Conservation (phyloP, 2,329 filamentous ascomycete genomes). For the Pseudocercospora musae region DNA sequence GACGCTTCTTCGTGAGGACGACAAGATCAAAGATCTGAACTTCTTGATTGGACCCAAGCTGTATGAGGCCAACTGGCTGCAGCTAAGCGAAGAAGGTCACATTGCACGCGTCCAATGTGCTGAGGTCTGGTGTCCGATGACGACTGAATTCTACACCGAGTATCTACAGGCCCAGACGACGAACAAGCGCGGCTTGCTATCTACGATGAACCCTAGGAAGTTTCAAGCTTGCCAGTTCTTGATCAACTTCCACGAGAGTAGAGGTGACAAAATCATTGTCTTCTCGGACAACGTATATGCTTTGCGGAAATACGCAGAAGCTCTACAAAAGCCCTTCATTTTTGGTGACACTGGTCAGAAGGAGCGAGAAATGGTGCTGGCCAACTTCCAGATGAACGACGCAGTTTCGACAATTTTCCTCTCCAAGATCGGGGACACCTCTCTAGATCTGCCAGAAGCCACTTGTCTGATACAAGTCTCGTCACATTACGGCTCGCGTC, state of each 20-base stretch:
- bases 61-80: conserved; percentile 99
- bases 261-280: conserved; percentile 96
- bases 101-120: conserved; percentile 97
- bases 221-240: conserved; percentile 96
- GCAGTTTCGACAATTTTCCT: conserved; percentile 89
- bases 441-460: conserved; percentile 92
- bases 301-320: conserved; percentile 73
- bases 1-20: conserved; percentile 89
- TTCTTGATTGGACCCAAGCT: conserved; percentile 96
- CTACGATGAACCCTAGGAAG: conserved; percentile 96
- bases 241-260: conserved; percentile 94
- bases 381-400: conserved; percentile 93
- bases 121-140: conserved; percentile 99
- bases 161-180: conserved; percentile 69
- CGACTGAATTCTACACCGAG: conserved; percentile 94
- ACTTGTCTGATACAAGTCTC: conserved; percentile 97
- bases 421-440: conserved; percentile 97
- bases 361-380: conserved; percentile 81
- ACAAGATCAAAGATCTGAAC: conserved; percentile 96
- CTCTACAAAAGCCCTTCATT: conserved; percentile 73
- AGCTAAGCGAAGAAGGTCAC: conserved; percentile 91
- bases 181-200: conserved; percentile 67
- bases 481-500: conserved; percentile 92
- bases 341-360: conserved; percentile 82
- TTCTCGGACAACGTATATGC: conserved; percentile 98